Evolutionary conservation across 2,329 filamentous ascomycete genomes (phyloP), one percentile per base, ranked within the genome.

Genomic region (Fusarium protoensiforme): DNA sequence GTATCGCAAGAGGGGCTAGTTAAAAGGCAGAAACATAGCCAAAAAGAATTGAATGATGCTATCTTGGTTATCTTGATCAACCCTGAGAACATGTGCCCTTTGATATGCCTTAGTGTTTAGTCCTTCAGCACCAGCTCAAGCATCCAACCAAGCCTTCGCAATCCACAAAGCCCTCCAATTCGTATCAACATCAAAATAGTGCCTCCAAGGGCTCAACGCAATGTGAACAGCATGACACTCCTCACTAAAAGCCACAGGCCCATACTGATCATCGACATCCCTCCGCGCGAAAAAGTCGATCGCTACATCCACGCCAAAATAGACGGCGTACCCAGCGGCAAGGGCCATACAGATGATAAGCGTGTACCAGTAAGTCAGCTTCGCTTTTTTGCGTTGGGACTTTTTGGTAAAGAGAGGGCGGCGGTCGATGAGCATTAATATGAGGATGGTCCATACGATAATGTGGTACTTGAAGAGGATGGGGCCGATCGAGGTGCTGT

Each of bases 131-230:
- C 5, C 68, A 78, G 64, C 78, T 79, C 43, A 77, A 77, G 13
- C 65, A 75, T 51, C 46, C 18, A 51, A 13, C 46, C 46, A 9
- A 78, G 74, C 3, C 54, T 79, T 10, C 73, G 80, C 79, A 18
- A 72, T 66, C 4, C 78, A 81, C 58, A 73, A 76, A 3, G 77
- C 71, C n/a, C 48, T 78, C 31, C 33, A 51, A 24, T n/a, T 13
- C 10, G 24, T 29, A 57, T 57, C 20, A 24, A 27, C 33, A 27
- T 57, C 53, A 13, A 57, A 27, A 9, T 18, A 57, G 16, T 56
- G 31, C 7, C 22, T 57, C 53, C 53, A 35, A 9, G 33, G 31
- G 20, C 53, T 57, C 20, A 36, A 14, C 0, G 53, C 16, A 24
- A 38, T 22, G 38, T 57, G 53, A 27, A 57, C 33, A 57, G 31